Evolutionary conservation across 768 basidiomycete genomes (phyloP), one percentile per base, ranked within the genome.

Genomic region (Hygrocybe punicea): DNA sequence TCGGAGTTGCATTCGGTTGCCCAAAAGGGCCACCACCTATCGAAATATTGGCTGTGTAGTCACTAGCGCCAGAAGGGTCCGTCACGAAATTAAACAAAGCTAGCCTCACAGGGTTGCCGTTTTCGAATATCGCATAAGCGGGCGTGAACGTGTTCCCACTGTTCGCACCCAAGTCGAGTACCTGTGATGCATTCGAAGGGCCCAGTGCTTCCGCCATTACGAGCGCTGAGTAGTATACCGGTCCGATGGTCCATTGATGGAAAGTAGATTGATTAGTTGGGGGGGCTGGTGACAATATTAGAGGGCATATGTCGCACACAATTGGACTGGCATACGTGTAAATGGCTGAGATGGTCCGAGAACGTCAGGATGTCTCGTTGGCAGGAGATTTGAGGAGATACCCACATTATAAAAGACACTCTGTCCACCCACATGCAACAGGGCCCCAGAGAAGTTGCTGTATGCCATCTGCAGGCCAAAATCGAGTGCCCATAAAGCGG

Each of bases 121-220:
- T 79, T 67, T 93, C 88, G 65, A 91, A 92, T 52, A 93, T 81
- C 5, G 81, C 87, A 66, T 91, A 87, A 4, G 81, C 76, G 57
- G 89, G 86, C 5, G 85, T 87, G 60, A 72, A 81, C 16, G 76
- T 72, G 62, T 74, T 81, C 13, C 70, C 78, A 45, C 63, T 64
- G 62, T 81, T 83, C 48, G 78, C 76, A 17, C 68, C 67, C 34
- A 89, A 75, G 68, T 93, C 91, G 37, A 88, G 70, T 25, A 93
- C 77, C 58, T 82, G 87, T 1, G 87, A 82, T 1, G 69, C 73
- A 68, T 85, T 84, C 35, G 81, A 80, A 42, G 78, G 73, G n/a
- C 88, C 89, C 33, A 92, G 76, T 3, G 80, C 76, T 68, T 93
- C 91, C 1, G 89, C 81, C 39, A 87, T 74, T 59, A 86, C 77